Percentiles rank a stretch among this genome's conserved stretches.
These are phyloP conservation scores for Serendipita vermifera DNA, from an alignment of 768 basidiomycete genomes.

Conservation along the genomic window DNA sequence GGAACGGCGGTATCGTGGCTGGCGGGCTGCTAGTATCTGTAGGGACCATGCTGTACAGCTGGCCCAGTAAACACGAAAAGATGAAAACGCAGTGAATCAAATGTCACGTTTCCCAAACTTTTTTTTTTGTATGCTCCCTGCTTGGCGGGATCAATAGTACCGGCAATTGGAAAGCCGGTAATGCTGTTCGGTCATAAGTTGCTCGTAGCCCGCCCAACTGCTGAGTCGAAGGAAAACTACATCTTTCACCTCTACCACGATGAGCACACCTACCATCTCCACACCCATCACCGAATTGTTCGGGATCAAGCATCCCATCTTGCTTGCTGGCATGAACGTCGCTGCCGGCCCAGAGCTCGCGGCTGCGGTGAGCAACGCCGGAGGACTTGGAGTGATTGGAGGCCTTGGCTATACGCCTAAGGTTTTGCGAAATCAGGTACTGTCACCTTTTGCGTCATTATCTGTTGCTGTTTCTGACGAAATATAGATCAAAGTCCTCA, in stretches of 20 bases:
- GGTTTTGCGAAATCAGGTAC: slow-evolving; percentile 62
- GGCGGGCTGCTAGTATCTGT: slow-evolving; percentile 66
- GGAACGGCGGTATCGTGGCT: slow-evolving; percentile 47
- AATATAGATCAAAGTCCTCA: slow-evolving; percentile 59
- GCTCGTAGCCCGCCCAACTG: no score
- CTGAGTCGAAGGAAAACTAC: no score
- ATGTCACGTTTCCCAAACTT: no score
- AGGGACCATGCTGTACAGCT: slow-evolving; percentile 45
- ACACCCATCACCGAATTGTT: slow-evolving; percentile 86
- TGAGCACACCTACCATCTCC: slow-evolving; percentile 29
- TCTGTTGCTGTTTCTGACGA: neutral
- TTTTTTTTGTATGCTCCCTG: no score
- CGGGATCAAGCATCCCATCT: slow-evolving; percentile 73
- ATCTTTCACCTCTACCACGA: neutral
- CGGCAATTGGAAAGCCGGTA: no score
- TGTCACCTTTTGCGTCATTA: slow-evolving; percentile 18
- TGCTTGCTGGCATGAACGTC: slow-evolving; percentile 79
- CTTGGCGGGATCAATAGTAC: no score
- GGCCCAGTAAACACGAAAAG: no score
- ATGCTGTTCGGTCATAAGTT: no score
- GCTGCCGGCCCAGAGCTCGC: slow-evolving; percentile 77
- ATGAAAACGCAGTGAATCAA: no score
- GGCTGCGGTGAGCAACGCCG: slow-evolving; percentile 88
- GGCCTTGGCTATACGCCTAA: slow-evolving; percentile 80
- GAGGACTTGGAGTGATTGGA: slow-evolving; percentile 86